phyloP scores from a whole-genome alignment of 306 rosid genomes.

The Cajanus cajan region DNA sequence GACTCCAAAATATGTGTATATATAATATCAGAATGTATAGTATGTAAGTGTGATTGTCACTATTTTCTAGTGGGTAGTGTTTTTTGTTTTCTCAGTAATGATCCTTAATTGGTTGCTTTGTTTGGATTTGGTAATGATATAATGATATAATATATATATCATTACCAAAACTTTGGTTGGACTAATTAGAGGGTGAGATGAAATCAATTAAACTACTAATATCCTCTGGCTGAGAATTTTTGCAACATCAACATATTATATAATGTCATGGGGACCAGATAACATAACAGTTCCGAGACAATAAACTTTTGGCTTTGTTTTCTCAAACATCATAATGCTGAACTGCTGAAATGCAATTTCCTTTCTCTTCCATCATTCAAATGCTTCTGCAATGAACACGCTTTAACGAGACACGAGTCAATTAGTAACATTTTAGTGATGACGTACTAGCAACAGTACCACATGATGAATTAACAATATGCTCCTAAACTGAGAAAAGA shows the following conservation, averaged over 20 bases:
- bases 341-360: not conserved
- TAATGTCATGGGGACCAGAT: not conserved
- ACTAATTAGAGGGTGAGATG: constrained; percentile 15
- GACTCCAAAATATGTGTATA: constrained; percentile 37
- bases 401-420: not conserved
- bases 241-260: not conserved
- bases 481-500: not conserved
- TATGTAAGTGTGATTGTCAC: constrained; percentile 38
- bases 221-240: constrained; percentile 16
- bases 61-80: constrained; percentile 35
- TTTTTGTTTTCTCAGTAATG: constrained; percentile 26
- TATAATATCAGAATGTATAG: constrained; percentile 38
- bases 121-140: constrained; percentile 26
- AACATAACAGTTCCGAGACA: not conserved
- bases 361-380: not conserved
- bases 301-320: not conserved
- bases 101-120: constrained; percentile 19
- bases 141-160: too few species aligned
- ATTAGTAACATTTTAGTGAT: too few species aligned
- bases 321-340: not conserved
- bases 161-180: constrained; percentile 3
- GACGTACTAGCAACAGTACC: not conserved
- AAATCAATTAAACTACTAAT: constrained; percentile 21
- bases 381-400: not conserved
- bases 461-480: not conserved